Base-by-base conservation (phyloP, 768 basidiomycete species). In the Boletus sp. region DNA sequence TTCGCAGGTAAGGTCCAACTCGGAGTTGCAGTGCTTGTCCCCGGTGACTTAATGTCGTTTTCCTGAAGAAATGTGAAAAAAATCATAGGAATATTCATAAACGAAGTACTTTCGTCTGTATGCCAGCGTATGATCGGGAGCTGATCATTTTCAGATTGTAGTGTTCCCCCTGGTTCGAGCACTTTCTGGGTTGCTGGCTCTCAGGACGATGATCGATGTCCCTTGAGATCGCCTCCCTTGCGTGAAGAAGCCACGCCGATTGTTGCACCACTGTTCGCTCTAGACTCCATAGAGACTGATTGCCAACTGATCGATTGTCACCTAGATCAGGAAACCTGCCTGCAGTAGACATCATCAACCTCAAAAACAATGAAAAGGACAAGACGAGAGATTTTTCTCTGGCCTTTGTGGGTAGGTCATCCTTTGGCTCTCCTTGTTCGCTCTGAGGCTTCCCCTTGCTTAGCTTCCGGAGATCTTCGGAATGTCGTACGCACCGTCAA, bases 381-480 rank as follows among this genome's bases (percentile, higher is more conserved):
- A 48, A 39, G 41, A 54, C 56, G 7, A 61, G 50, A 33, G 65
- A 68, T 54, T 45, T 71, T 15, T 59, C 62, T 7, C 39, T 74
- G n/a, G 61, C 60, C 4, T 64, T 68, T 35, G 49, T 54, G 36
- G 66, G 69, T 68, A 29, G 4, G 60, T 44, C 17, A 15, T 41
- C n/a, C 15, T 9, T 24, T 14, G 6, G 12, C 11, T 4, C 17
- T 36, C 24, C 24, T 20, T 7, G 14, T 30, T 30, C 18, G 28
- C 45, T 48, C 54, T 64, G 7, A 56, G 4, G 18, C 18, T 32
- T 39, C n/a, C 11, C 46, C 28, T 35, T 47, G 7, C 15, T 17
- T 30, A 68, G 80, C 76, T 2, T 80, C 77, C n/a, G 79, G 77
- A 11, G 80, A 82, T 54, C 69, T 82, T 36, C 71, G 80, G 11